Base-by-base conservation (phyloP, 176 grass and related monocot genomes). In the Calamus simplicifolius region DNA sequence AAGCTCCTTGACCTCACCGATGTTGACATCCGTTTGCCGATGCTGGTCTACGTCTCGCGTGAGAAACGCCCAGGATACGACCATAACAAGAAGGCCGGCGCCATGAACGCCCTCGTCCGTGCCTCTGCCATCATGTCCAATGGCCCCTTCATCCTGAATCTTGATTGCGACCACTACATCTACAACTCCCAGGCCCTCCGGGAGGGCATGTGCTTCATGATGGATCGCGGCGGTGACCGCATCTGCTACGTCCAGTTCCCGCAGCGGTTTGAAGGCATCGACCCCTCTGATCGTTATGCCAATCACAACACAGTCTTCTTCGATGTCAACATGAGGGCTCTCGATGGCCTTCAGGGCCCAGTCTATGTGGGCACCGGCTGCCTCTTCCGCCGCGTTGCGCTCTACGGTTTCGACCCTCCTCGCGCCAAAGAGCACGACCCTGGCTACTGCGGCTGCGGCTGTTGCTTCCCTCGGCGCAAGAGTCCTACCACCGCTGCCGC, bases 301-400 rank as follows among this genome's bases (percentile, higher is more conserved):
- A 89, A 89, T 74, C 81, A 89, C 81, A 89, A 89, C 74, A 82
- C 81, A 23, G 84, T 85, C 67, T 89, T 89, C 75, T 89, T 89
- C 58, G 86, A 89, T 75, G 86, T 79, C 71, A 73, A 82, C 7
- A 79, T 89, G 35, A 53, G 86, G 0, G 86, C 86, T 0, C 86
- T 85, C 15, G 86, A 89, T 58, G 86, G 86, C 6, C 58, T 85
- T 19, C 86, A 89, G 49, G 86, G 86, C 0, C 86, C 86, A 4
- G 84, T 89, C 52, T 89, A 89, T 38, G 86, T 89, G 27, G 86
- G 86, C 4, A 89, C 86, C 0, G 86, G 81, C 0, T 89, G 86
- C 55, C 78, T 89, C 50, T 89, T 89, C 74, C 77, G 86, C 18
- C 81, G 86, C 49, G 29, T 79, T 67, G 84, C 86, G 17, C 43